Conservation (phyloP, 208 protist genomes). For the Balamuthia mandrillaris region DNA sequence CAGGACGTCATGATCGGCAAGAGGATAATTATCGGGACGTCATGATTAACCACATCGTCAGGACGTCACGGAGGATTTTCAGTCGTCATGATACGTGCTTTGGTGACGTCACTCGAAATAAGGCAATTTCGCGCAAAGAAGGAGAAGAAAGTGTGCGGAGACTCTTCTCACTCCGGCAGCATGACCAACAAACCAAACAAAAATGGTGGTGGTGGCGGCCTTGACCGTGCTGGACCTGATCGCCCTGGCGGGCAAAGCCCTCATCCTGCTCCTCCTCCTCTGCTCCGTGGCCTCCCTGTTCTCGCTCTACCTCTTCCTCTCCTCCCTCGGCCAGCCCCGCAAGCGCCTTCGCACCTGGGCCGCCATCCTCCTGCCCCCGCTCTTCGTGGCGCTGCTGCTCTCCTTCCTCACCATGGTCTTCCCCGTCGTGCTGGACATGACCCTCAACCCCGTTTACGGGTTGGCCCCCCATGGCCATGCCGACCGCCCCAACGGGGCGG, state of each 20-base stretch:
- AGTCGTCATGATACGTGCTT: too few species aligned
- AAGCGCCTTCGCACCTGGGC: background rate
- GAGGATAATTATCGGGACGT: too few species aligned
- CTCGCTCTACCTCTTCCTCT: background rate
- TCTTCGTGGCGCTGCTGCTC: background rate
- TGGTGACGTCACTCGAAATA: too few species aligned
- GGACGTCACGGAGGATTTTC: too few species aligned
- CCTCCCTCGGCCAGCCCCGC: background rate
- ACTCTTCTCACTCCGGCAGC: too few species aligned
- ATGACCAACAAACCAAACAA: too few species aligned
- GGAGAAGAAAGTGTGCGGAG: too few species aligned
- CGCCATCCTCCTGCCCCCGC: background rate
- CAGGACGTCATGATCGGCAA: too few species aligned
- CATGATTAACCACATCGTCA: too few species aligned
- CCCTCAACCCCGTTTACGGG: background rate
- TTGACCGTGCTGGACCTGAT: background rate
- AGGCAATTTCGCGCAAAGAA: too few species aligned
- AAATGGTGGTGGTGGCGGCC: background rate
- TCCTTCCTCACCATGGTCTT: background rate
- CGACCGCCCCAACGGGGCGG: background rate
- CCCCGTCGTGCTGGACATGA: background rate
- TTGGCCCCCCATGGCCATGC: background rate
- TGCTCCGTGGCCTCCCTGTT: background rate
- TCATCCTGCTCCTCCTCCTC: background rate
- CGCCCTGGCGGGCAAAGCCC: background rate